Conservation (phyloP, 176 grass and related monocot species). For the Oryza longistaminata region DNA sequence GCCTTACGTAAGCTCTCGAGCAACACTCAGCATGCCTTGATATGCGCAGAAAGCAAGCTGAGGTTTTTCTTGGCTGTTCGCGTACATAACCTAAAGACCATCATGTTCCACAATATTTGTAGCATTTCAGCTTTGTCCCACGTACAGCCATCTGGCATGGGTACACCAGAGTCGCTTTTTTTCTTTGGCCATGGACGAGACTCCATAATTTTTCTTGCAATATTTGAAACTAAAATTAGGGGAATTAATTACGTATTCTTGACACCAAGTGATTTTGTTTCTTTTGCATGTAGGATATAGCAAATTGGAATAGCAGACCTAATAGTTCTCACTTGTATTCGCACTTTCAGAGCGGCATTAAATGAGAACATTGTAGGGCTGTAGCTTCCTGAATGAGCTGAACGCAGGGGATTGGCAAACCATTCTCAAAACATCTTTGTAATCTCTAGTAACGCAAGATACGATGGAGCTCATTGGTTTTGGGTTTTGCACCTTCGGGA, state of each 20-base stretch:
- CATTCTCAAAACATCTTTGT: not conserved
- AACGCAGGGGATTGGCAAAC: too few relatives aligned
- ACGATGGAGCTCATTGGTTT: slow-evolving; percentile 23
- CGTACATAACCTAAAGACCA: slow-evolving; percentile 2
- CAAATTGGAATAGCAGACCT: too few relatives aligned
- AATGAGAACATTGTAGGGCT: slow-evolving; percentile 26
- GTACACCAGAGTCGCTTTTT: too few relatives aligned
- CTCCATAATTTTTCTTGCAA: too few relatives aligned
- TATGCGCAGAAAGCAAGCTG: not conserved
- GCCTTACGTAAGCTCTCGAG: not conserved
- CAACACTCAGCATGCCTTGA: not conserved
- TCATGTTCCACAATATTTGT: not conserved
- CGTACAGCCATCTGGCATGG: not conserved
- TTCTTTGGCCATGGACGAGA: too few relatives aligned
- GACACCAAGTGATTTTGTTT: too few relatives aligned
- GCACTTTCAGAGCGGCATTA: slow-evolving; percentile 13
- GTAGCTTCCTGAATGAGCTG: not conserved
- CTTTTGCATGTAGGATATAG: too few relatives aligned
- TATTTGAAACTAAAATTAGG: too few relatives aligned
- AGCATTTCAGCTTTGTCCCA: not conserved
- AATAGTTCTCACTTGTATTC: too few relatives aligned
- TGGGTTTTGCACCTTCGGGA: not conserved
- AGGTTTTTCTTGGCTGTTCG: not conserved
- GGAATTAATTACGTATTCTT: too few relatives aligned
- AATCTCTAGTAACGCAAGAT: slow-evolving; percentile 12